Percentiles rank a stretch among this genome's conserved stretches.
These are phyloP conservation scores for Lentinula lateritia DNA, from an alignment of 768 basidiomycete species.

Conservation along the genomic window DNA sequence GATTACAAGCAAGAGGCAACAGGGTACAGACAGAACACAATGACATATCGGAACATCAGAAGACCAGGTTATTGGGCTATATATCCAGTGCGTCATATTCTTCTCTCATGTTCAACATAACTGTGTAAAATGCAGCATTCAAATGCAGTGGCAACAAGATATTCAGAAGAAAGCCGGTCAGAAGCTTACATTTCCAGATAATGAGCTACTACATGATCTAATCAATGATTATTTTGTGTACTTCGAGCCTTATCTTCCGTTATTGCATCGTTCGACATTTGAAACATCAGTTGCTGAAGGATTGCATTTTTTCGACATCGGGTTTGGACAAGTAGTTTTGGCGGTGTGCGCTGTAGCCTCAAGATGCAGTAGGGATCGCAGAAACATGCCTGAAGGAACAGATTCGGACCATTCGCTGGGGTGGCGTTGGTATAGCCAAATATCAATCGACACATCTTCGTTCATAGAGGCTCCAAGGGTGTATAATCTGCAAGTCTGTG, in stretches of 20 bases:
- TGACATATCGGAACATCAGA: neutral
- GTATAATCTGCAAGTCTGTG: neutral
- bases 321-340: slow-evolving; percentile 44
- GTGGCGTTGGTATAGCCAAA: neutral
- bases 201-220: slow-evolving; percentile 48
- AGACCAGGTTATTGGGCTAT: neutral
- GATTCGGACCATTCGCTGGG: slow-evolving; percentile 16
- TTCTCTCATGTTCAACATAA: neutral
- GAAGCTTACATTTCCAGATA: slow-evolving; percentile 38
- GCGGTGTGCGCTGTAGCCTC: slow-evolving; percentile 57
- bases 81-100: neutral
- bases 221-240: slow-evolving; percentile 61
- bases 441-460: neutral
- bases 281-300: slow-evolving; percentile 42
- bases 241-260: slow-evolving; percentile 50
- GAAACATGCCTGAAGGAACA: slow-evolving; percentile 46
- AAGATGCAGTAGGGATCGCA: slow-evolving; percentile 52
- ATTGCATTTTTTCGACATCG: slow-evolving; percentile 41
- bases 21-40: neutral
- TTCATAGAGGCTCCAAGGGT: neutral
- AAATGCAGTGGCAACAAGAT: neutral
- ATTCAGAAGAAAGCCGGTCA: neutral
- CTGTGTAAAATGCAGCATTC: neutral
- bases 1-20: neutral
- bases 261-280: slow-evolving; percentile 76